Evolutionary conservation across 164 flowering plant genomes (phyloP), one percentile per base, ranked within the genome.

Genomic region (Chloranthus sessilifolius): DNA sequence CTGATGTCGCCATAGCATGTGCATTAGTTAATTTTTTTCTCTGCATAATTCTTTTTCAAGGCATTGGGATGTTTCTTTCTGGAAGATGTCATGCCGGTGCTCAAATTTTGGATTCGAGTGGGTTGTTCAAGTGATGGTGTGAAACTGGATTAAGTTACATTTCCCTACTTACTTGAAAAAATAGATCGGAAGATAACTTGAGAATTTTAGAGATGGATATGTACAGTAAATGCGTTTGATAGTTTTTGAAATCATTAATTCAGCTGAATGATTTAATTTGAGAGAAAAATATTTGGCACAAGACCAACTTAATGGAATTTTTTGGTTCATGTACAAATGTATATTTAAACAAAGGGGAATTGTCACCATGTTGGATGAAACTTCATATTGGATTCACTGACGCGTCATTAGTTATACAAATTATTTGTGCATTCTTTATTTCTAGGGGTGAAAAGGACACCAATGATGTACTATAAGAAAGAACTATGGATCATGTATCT

Each of bases 331-430:
- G 3, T 45, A 14, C 23, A 34, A 58, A 23, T 12, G 14, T 34
- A 40, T 5, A 39, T 17, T 38, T 61, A 55, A 63, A 44, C 20
- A 49, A 41, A 47, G 50, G 30, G 42, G 56, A 65, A 53, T 67
- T 77, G 80, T 50, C 67, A 56, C 60, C 45, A 24, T 67, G 63
- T 60, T 66, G 67, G 77, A 67, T 61, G 69, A 70, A 68, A 22
- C 69, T 63, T 40, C 69, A 55, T 62, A 60, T 48, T 41, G 26
- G 36, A 39, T 55, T 74, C 61, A 44, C 26, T 37, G 40, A 30
- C 23, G 43, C 16, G 24, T 58, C 50, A 19, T 25, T 47, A 16
- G 38, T 25, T 43, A 35, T 47, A 36, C 20, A 17, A 50, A 42
- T 29, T 21, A 30, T 57, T 35, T 52, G 41, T 42, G 26, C 24